phyloP scores from a whole-genome alignment of 345 rosid species.

The Euclidium syriacum region DNA sequence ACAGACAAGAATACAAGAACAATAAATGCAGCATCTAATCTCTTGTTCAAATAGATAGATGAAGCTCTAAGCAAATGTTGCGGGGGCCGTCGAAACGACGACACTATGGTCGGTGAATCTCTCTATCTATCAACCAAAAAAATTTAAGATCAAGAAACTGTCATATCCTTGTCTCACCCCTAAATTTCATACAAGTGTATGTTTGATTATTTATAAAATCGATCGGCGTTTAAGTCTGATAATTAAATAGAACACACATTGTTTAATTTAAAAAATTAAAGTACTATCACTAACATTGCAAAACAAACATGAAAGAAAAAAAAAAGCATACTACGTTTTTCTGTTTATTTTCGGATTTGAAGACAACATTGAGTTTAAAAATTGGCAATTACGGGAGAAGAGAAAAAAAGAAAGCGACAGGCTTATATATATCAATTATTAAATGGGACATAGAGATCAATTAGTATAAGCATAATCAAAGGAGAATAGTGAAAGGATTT shows the following conservation, averaged over 20 bases:
- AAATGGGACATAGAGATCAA: neutral
- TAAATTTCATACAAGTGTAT: neutral
- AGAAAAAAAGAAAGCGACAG: neutral
- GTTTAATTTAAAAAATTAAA: neutral
- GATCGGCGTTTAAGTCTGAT: neutral
- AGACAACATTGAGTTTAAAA: neutral
- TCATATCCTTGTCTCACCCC: constrained; percentile 23
- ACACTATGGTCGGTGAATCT: constrained; percentile 26
- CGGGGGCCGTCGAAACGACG: constrained; percentile 26
- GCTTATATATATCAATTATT: neutral
- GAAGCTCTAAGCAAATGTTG: constrained; percentile 29
- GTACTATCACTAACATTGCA: neutral
- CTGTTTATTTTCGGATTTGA: neutral
- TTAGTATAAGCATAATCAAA: neutral
- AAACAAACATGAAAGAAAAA: neutral
- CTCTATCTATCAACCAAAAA: constrained; percentile 13
- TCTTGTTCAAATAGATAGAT: constrained; percentile 11
- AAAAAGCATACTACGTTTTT: neutral
- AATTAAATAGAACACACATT: neutral
- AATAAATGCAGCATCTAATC: constrained; percentile 19
- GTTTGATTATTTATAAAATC: neutral
- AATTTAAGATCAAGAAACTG: constrained; percentile 6
- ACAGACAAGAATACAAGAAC: constrained; percentile 25
- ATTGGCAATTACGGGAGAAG: neutral
- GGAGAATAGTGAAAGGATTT: constrained; percentile 1